These are phyloP conservation scores for Talaromyces ruber DNA, from an alignment of 495 filamentous ascomycete genomes.

Conservation along the genomic window DNA sequence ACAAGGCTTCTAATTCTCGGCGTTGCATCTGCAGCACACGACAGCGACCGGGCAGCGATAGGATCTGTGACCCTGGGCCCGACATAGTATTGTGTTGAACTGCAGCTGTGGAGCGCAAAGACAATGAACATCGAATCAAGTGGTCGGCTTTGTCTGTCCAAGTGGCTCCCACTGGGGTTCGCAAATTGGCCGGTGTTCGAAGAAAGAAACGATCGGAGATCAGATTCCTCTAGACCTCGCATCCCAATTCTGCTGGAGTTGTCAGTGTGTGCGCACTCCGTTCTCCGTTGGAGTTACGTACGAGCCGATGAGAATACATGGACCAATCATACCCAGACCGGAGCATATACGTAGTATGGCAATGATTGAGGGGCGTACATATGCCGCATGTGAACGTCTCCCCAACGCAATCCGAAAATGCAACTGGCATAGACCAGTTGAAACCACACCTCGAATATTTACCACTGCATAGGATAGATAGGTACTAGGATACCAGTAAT, in stretches of 20 bases:
- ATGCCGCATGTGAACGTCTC: neutral
- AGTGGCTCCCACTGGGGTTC: neutral
- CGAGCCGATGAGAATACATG: neutral
- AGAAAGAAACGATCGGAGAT: neutral
- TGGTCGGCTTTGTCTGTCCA: neutral
- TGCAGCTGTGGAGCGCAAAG: neutral
- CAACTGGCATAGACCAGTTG: neutral
- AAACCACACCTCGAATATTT: neutral
- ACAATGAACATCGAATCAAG: neutral
- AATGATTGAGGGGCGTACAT: neutral
- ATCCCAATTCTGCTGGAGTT: neutral
- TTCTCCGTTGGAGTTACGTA: neutral
- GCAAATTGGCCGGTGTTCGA: neutral
- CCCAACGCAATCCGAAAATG: too few species aligned
- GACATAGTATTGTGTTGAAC: neutral
- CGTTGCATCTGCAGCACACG: neutral
- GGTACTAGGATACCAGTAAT: neutral
- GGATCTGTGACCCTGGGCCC: neutral
- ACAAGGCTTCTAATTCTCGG: neutral
- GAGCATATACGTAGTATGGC: neutral
- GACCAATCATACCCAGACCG: neutral
- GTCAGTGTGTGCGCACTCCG: neutral
- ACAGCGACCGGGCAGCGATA: too few species aligned
- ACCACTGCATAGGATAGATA: too few species aligned
- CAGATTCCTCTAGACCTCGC: neutral